Evolutionary conservation across 1,284 basidiomycete species (phyloP), one percentile per base, ranked within the genome.

Genomic region (Trametes sp.): DNA sequence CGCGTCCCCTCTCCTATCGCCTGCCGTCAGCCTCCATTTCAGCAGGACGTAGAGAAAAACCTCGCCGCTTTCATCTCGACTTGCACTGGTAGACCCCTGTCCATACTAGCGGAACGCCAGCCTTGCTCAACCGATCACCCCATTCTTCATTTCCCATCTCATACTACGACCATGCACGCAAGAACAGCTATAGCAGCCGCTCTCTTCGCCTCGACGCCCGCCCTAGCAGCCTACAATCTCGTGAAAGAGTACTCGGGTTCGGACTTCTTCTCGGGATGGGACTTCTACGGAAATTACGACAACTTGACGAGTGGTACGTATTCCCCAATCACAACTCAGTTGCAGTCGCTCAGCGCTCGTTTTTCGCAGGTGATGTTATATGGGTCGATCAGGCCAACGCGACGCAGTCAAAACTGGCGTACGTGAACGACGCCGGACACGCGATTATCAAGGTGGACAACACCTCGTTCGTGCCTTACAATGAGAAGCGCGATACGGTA

Each of bases 371-470:
- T 46, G 83, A 87, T 64, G 82, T 82, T 2, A 77, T 73, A 50
- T 87, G 80, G 78, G 77, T 86, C 10, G 75, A 77, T 67, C 64
- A 77, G 65, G 72, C 78, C 26, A 79, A 81, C 57, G 86, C 87
- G 10, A 77, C 76, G 64, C 51, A 59, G 53, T 51, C 51, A 28
- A 73, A 80, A 5, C 77, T 90, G n/a, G 85, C 86, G 16, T 87
- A 85, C 65, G 76, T 88, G 55, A 85, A 85, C 64, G 64, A 60
- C 58, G 79, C 79, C 0, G 81, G 85, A 11, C 80, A 84, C 62
- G 84, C 82, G 6, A 83, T 90, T 64, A 78, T 90, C 68, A 84
- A 80, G 66, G 86, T 88, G 26, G 87, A 89, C 73, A 86, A 88
- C 70, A 76, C 76, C 24, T 78, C 80, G 29, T 78, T 80, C 58